Base-by-base conservation (phyloP, 805 yeast genomes). In the Wickerhamomyces hampshirensis region DNA sequence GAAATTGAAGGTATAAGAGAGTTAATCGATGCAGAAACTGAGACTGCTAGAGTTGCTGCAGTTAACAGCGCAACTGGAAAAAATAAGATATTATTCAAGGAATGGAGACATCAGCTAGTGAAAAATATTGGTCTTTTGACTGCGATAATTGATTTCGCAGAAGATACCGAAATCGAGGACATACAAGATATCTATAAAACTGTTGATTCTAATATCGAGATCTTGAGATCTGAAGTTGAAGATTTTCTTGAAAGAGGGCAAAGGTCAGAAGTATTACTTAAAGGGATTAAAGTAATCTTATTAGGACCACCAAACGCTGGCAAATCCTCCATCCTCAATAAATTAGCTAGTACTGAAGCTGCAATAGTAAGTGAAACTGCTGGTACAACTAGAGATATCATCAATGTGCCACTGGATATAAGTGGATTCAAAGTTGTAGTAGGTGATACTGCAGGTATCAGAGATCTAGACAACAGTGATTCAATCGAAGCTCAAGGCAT, bases 271-370 rank as follows among this genome's bases (percentile, higher is more conserved):
- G 63, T 89, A 1, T 57, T 91, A 12, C 58, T 80, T 28, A 66
- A 71, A 17, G 98, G 98, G 1, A 77, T 91, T 19, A 75, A 75
- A 39, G 50, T 89, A 18, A 77, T 81, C 0, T 62, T 93, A 8
- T 46, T 89, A 11, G 98, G 98, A 0, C 93, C 95, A 6, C 96
- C 98, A 1, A 93, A 93, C 58, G 96, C 96, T 1, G 98, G 98
- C 0, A 93, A 93, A 55, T 88, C 96, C 4, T 85, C 96, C 1
- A 60, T 93, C 9, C 59, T 93, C 34, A 93, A 93, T 51, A 53
- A 62, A n/a, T 58, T 93, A 6, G 86, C 89, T 0, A 71, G 79
- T 40, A 75, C 83, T 16, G 94, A 88, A 16, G 83, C 87, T 13
- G 94, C 96, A 0, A 87, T 93, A 26, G 98, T 93, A 1, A 86